phyloP scores from a whole-genome alignment of 2,329 filamentous ascomycete genomes.

The Coniosporium uncinatum region DNA sequence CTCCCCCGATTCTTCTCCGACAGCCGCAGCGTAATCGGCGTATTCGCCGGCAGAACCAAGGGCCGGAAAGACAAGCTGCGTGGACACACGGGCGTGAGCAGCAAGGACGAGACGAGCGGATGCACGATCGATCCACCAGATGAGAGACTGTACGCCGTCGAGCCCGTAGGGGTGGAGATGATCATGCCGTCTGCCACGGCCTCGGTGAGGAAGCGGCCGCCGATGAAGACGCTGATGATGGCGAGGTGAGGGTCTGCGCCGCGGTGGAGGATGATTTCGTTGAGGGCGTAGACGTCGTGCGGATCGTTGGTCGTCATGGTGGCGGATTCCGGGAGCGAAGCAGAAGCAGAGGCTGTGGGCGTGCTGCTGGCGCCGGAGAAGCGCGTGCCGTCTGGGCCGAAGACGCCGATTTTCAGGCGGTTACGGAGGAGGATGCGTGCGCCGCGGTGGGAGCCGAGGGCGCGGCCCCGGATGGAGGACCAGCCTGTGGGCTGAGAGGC shows the following conservation, averaged over 20 bases:
- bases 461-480: slow-evolving; percentile 72
- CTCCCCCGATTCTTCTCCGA: slow-evolving; percentile 53
- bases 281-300: slow-evolving; percentile 66
- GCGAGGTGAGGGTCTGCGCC: slow-evolving; percentile 87
- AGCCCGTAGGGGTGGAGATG: slow-evolving; percentile 89
- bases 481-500: slow-evolving; percentile 54
- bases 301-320: neutral
- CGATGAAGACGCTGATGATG: slow-evolving; percentile 87
- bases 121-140: slow-evolving; percentile 93
- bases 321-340: neutral
- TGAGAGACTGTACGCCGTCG: slow-evolving; percentile 92
- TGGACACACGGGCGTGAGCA: slow-evolving; percentile 92
- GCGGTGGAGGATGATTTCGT: slow-evolving; percentile 91
- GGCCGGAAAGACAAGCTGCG: slow-evolving; percentile 90
- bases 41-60: slow-evolving; percentile 81
- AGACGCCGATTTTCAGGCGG: slow-evolving; percentile 81
- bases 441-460: slow-evolving; percentile 67
- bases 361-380: slow-evolving; percentile 15
- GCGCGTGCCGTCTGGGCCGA: slow-evolving; percentile 55
- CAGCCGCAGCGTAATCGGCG: slow-evolving; percentile 74
- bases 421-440: slow-evolving; percentile 85
- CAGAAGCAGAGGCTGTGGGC: neutral
- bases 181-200: slow-evolving; percentile 95
- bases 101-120: slow-evolving; percentile 80
- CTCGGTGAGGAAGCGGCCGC: slow-evolving; percentile 85